Base-by-base conservation (phyloP, 2,329 filamentous ascomycete species). In the Penicillium sp. region DNA sequence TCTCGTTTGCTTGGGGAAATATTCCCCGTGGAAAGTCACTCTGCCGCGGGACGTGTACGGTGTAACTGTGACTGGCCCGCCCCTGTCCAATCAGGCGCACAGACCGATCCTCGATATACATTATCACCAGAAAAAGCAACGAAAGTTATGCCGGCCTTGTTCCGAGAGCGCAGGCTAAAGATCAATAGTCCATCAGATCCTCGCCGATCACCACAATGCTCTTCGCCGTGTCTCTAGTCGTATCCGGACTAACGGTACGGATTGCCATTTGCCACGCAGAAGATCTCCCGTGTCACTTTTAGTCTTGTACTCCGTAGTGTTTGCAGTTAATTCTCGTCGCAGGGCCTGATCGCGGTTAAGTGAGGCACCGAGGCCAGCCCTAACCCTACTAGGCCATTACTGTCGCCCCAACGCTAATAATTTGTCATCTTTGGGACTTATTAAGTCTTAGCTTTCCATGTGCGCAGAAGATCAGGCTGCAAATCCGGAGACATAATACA, bases 151-250 rank as follows among this genome's bases (percentile, higher is more conserved):
- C 28, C 28, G 28, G 28, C 28, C 40, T 21, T 42, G 21, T 42
- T 3, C 40, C 3, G 35, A 42, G 5, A 12, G 4, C 9, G 18
- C 11, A 56, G 26, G 49, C 55, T 57, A 57, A 57, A 49, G 9
- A 57, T 53, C 55, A 57, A 57, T 57, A 57, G 55, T 57, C 47
- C 28, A 47, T 57, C 50, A 53, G 49, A 53, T 57, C 48, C 47
- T 43, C 33, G 55, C 43, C 55, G 55, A 57, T 57, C 55, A 38
- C 21, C 52, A 9, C 18, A 43, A 43, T n/a, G n/a, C n/a, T n/a
- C n/a, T n/a, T n/a, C n/a, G n/a, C n/a, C n/a, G n/a, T n/a, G n/a
- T n/a, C n/a, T n/a, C n/a, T n/a, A n/a, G n/a, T n/a, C n/a, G n/a
- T n/a, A 47, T n/a, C 6, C 21, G 4, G 14, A n/a, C 23, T 3